phyloP scores from a whole-genome alignment of 495 filamentous ascomycete genomes.

The Podospora pseudopauciseta region DNA sequence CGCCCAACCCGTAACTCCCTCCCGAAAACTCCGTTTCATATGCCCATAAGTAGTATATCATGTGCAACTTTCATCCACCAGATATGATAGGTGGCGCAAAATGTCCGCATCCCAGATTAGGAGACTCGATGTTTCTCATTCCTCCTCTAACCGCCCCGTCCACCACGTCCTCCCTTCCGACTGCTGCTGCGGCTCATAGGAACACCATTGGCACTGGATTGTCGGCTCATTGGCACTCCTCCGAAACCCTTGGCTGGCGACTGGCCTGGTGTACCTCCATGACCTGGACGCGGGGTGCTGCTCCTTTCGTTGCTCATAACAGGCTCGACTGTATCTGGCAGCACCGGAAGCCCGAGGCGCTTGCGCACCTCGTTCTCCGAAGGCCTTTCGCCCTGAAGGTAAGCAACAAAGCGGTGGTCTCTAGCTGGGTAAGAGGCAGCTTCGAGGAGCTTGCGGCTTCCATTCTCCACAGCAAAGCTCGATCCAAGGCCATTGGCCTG shows the following conservation, averaged over 20 bases:
- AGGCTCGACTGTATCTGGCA: constrained; percentile 31
- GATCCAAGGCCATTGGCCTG: constrained; percentile 40
- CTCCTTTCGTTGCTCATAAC: constrained; percentile 21
- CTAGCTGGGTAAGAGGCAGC: constrained; percentile 37
- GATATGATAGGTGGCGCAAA: not conserved
- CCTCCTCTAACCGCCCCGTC: constrained; percentile 22
- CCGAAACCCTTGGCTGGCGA: constrained; percentile 30
- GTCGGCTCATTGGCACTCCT: constrained; percentile 48
- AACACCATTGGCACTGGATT: constrained; percentile 46
- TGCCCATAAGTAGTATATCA: not conserved
- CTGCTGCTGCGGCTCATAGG: constrained; percentile 49
- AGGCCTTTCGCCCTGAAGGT: constrained; percentile 40
- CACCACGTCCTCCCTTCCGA: constrained; percentile 32
- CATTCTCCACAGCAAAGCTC: constrained; percentile 41
- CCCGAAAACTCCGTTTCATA: not conserved
- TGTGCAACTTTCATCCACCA: not conserved
- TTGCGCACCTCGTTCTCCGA: constrained; percentile 43
- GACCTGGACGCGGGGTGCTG: constrained; percentile 28
- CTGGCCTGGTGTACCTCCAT: constrained; percentile 28
- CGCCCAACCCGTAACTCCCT: not conserved
- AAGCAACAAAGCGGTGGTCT: constrained; percentile 37
- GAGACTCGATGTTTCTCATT: not conserved
- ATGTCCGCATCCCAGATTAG: not conserved
- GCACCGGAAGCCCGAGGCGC: constrained; percentile 37
- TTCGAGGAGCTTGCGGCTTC: constrained; percentile 45